Evolutionary conservation across 257 asterid species (phyloP).

Genomic region (Hygrophila difformis): DNA sequence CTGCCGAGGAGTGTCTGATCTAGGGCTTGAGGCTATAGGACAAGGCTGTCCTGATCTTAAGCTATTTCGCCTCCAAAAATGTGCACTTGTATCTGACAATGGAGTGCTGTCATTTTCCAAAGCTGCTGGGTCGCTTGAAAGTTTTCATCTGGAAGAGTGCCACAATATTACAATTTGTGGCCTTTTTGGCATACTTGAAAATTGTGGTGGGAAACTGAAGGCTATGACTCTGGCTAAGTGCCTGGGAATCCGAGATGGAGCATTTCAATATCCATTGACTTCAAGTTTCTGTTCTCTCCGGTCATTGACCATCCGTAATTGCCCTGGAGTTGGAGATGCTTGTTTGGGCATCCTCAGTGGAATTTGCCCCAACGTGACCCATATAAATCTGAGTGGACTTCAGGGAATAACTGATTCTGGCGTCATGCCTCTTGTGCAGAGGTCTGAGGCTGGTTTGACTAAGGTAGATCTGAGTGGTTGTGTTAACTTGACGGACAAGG

Average conservation of each 20-base stretch:
- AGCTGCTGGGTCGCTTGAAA: conserved; percentile 49
- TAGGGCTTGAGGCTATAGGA: conserved; percentile 55
- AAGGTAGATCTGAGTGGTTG: conserved; percentile 69
- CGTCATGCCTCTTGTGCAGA: conserved; percentile 48
- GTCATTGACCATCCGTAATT: conserved; percentile 53
- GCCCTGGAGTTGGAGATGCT: conserved; percentile 64
- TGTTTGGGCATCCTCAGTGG: conserved; percentile 43
- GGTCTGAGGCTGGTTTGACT: conserved; percentile 45
- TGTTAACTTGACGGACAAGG: conserved; percentile 49
- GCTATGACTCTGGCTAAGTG: conserved; percentile 57
- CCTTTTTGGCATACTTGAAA: conserved; percentile 50
- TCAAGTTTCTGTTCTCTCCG: conserved; percentile 42
- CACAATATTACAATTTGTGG: conserved; percentile 76
- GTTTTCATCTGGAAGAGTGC: conserved; percentile 62
- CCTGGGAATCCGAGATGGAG: conserved; percentile 53
- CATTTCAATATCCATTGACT: conserved; percentile 25
- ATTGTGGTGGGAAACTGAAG: conserved; percentile 46
- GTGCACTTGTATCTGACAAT: conserved; percentile 57
- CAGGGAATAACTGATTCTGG: conserved; percentile 56
- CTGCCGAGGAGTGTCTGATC: conserved; percentile 69
- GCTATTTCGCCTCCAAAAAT: conserved; percentile 38
- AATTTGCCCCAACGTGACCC: conserved; percentile 54
- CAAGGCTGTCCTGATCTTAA: conserved; percentile 66
- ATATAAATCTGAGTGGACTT: conserved; percentile 47
- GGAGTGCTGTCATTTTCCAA: conserved; percentile 60